Percentiles rank a stretch among this genome's conserved stretches.
Evolutionary conservation across 1,139 yeast genomes (phyloP).

Genomic region (Yamadazyma diospyri): DNA sequence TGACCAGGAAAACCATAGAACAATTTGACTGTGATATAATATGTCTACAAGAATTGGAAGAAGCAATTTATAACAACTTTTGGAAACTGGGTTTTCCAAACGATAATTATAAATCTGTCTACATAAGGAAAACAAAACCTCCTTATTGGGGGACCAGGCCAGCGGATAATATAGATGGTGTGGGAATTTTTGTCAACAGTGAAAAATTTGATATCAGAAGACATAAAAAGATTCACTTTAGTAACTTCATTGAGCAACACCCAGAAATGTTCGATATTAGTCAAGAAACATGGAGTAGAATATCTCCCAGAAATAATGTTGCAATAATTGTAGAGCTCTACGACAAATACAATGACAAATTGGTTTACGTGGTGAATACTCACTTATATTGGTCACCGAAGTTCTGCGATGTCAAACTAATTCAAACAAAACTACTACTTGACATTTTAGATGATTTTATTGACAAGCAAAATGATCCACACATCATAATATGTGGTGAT

Average conservation of each 20-base stretch:
- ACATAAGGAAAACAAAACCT: conserved; percentile 47
- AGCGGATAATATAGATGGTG: conserved; percentile 51
- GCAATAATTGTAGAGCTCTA: conserved; percentile 45
- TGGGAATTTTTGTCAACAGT: conserved; percentile 47
- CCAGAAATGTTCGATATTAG: conserved; percentile 34
- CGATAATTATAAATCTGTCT: conserved; percentile 41
- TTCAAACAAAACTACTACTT: conserved; percentile 50
- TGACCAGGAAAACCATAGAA: conserved; percentile 36
- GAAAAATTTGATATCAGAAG: conserved; percentile 44
- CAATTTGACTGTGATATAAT: conserved; percentile 50
- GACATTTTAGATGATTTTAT: conserved; percentile 22
- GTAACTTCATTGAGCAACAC: conserved; percentile 28
- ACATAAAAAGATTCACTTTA: conserved; percentile 38
- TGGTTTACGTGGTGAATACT: conserved; percentile 49
- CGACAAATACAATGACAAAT: conserved; percentile 36
- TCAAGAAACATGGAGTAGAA: conserved; percentile 29
- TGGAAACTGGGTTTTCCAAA: conserved; percentile 36
- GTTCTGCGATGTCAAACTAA: conserved; percentile 50
- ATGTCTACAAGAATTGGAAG: conserved; percentile 62
- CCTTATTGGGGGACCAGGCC: conserved; percentile 45
- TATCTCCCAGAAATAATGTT: conserved; percentile 54
- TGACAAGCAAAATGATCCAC: conserved; percentile 12
- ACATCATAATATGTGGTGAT: conserved; percentile 45
- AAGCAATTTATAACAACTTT: conserved; percentile 35
- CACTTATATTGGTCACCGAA: conserved; percentile 58